phyloP scores from a whole-genome alignment of 805 yeast species.

The Monosporozyma solicola region DNA sequence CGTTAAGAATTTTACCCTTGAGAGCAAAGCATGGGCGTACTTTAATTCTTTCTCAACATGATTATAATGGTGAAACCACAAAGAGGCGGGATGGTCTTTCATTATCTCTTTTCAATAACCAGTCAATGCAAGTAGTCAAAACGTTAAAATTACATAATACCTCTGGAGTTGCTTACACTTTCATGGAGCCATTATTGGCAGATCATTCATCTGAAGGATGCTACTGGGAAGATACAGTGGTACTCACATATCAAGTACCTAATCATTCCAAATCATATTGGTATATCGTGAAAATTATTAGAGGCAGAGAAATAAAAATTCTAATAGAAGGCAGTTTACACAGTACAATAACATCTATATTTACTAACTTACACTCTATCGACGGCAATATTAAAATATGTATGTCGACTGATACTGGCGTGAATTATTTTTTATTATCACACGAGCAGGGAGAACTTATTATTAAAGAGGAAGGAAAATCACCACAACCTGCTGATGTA shows the following conservation, averaged over 20 bases:
- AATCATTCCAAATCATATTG: not conserved
- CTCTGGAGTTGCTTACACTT: not conserved
- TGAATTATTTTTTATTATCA: not conserved
- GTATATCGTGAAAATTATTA: not conserved
- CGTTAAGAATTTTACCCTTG: not conserved
- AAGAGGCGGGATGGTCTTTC: not conserved
- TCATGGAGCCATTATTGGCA: slow-evolving; percentile 1
- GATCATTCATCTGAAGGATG: not conserved
- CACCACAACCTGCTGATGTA: not conserved
- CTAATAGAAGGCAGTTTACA: not conserved
- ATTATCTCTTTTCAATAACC: not conserved
- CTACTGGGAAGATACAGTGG: not conserved
- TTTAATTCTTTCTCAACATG: not conserved
- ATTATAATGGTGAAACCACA: not conserved
- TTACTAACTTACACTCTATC: not conserved
- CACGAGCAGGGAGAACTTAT: not conserved
- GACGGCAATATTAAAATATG: not conserved
- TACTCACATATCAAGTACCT: not conserved
- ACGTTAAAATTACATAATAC: not conserved
- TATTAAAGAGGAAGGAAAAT: not conserved
- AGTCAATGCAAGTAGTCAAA: not conserved
- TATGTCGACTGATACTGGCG: not conserved
- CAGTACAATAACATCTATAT: not conserved
- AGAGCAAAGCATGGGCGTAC: not conserved
- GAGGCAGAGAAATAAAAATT: not conserved